Conservation (phyloP, 306 rosid species). For the Cercis canadensis region DNA sequence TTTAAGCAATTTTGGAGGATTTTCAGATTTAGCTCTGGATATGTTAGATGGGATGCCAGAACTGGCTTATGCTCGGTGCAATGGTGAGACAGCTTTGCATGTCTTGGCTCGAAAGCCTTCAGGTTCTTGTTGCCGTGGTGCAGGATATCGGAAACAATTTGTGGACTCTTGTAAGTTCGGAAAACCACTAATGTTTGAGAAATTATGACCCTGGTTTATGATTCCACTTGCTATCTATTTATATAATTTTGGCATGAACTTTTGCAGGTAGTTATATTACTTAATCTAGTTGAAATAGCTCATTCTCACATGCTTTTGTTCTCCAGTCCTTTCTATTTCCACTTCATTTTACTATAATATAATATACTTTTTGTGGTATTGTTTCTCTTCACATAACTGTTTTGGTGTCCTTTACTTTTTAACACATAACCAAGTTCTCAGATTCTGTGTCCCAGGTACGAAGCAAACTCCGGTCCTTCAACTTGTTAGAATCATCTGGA, state of each 20-base stretch:
- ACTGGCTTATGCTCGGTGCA: constrained; percentile 20
- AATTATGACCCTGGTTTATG: too few relatives aligned
- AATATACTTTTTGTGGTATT: too few relatives aligned
- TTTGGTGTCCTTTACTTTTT: not conserved
- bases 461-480: not conserved
- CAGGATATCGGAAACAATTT: not conserved
- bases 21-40: constrained; percentile 40
- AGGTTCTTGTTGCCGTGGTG: not conserved
- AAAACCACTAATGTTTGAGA: too few relatives aligned
- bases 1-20: too few relatives aligned
- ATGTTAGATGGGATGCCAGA: not conserved
- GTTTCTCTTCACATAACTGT: not conserved
- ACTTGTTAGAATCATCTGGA: constrained; percentile 7
- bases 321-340: too few relatives aligned
- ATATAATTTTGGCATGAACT: too few relatives aligned
- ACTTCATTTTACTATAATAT: too few relatives aligned
- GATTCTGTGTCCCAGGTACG: constrained; percentile 2
- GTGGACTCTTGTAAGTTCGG: too few relatives aligned
- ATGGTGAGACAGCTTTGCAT: constrained; percentile 42
- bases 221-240: too few relatives aligned
- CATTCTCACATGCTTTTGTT: too few relatives aligned
- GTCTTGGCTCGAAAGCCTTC: constrained; percentile 41
- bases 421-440: not conserved
- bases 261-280: too few relatives aligned
- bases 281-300: too few relatives aligned